Evolutionary conservation across 106 monocot species (phyloP).

Genomic region (Dendrobium chrysotoxum): DNA sequence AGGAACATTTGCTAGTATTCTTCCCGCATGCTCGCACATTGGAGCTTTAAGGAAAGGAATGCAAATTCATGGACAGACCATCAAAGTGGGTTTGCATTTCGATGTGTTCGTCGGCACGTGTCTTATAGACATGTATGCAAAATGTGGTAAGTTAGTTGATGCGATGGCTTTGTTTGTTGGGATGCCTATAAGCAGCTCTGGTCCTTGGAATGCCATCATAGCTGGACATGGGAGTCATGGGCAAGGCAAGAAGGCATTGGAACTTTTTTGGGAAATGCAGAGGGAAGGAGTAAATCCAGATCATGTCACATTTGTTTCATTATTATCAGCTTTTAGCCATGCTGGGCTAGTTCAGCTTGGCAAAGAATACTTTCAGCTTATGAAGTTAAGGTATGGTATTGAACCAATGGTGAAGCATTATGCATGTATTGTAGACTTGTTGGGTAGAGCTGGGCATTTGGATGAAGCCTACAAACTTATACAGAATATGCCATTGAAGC

Average conservation of each 20-base stretch:
- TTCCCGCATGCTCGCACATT: slow-evolving; percentile 62
- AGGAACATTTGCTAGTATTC: slow-evolving; percentile 57
- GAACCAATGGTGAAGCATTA: slow-evolving; percentile 58
- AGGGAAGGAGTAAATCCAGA: slow-evolving; percentile 49
- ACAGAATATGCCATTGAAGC: slow-evolving; percentile 44
- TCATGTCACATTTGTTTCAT: slow-evolving; percentile 56
- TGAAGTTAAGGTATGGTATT: slow-evolving; percentile 40
- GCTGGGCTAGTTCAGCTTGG: slow-evolving; percentile 45
- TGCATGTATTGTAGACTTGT: slow-evolving; percentile 75
- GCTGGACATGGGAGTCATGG: slow-evolving; percentile 53
- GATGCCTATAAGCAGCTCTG: slow-evolving; percentile 33
- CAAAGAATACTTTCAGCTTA: slow-evolving; percentile 28
- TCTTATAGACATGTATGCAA: slow-evolving; percentile 76
- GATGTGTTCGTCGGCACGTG: slow-evolving; percentile 70
- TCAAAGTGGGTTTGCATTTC: slow-evolving; percentile 31
- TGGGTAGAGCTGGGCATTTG: slow-evolving; percentile 43
- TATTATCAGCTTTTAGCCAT: slow-evolving; percentile 69
- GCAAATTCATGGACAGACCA: slow-evolving; percentile 46
- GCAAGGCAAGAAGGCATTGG: slow-evolving; percentile 53
- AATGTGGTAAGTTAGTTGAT: slow-evolving; percentile 63
- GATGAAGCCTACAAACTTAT: slow-evolving; percentile 59
- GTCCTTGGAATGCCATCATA: slow-evolving; percentile 68
- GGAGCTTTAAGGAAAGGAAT: slow-evolving; percentile 67
- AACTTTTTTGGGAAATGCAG: slow-evolving; percentile 42
- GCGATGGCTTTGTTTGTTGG: slow-evolving; percentile 43